These are phyloP conservation scores for Hypoxylon rubiginosum DNA, from an alignment of 2,329 filamentous ascomycete genomes.

Conservation along the genomic window DNA sequence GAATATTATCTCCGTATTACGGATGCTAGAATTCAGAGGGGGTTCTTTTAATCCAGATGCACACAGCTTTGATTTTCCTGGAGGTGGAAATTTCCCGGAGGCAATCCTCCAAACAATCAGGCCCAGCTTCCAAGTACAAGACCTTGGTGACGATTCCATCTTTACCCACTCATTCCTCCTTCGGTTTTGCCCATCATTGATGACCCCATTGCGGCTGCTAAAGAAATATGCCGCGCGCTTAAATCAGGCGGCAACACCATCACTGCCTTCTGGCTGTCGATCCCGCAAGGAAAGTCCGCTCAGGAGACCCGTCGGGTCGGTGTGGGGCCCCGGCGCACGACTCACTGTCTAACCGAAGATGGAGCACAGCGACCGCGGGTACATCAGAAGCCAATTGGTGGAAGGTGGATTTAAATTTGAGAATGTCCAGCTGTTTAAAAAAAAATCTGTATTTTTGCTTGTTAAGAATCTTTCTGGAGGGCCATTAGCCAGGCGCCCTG, in stretches of 20 bases:
- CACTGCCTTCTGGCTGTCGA: slow-evolving; percentile 42
- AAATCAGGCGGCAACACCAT: slow-evolving; percentile 38
- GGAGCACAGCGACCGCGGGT: slow-evolving; percentile 36
- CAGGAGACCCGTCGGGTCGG: slow-evolving; percentile 32
- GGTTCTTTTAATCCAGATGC: too few relatives aligned
- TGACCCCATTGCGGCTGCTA: slow-evolving; percentile 33
- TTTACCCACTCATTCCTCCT: too few relatives aligned
- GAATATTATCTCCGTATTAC: too few relatives aligned
- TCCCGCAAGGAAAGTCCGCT: slow-evolving; percentile 39
- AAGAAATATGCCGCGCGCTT: slow-evolving; percentile 38
- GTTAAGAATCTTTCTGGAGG: slow-evolving; percentile 44
- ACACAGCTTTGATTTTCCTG: too few relatives aligned
- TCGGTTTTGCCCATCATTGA: slow-evolving; percentile 40
- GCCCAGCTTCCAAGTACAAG: too few relatives aligned
- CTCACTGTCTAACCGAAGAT: slow-evolving; percentile 36
- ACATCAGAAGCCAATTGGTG: slow-evolving; percentile 18
- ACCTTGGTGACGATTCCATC: too few relatives aligned
- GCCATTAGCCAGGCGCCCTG: slow-evolving; percentile 35
- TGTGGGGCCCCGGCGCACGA: slow-evolving; percentile 33
- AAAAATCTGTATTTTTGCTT: slow-evolving; percentile 32
- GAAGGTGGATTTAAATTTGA: slow-evolving; percentile 32
- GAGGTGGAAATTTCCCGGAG: too few relatives aligned
- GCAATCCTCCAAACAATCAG: too few relatives aligned
- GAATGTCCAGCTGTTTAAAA: slow-evolving; percentile 30
- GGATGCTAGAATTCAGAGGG: too few relatives aligned